phyloP scores from a whole-genome alignment of 441 rosid species.

The Mallotus japonicus region DNA sequence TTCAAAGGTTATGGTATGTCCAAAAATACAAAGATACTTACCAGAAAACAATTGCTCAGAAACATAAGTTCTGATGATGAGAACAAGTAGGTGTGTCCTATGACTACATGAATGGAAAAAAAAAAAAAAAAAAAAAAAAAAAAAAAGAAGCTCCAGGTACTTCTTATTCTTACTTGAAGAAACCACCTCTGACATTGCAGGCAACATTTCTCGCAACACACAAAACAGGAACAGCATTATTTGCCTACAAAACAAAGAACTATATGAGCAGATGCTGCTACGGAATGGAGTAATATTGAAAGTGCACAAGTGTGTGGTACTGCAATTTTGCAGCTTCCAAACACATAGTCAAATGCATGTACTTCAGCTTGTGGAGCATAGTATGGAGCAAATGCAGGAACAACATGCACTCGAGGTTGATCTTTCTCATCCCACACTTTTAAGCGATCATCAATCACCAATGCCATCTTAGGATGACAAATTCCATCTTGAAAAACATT shows the following conservation, averaged over 20 bases:
- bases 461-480: constrained; percentile 94
- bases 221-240: constrained; percentile 70
- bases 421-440: constrained; percentile 98
- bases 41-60: constrained; percentile 14
- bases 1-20: constrained; percentile 26
- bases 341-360: constrained; percentile 23
- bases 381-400: constrained; percentile 98
- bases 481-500: constrained; percentile 84
- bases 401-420: constrained; percentile 96
- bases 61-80: constrained; percentile 13
- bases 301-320: neutral
- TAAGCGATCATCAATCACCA: constrained; percentile 93
- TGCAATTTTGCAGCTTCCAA: constrained; percentile 23
- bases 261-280: constrained; percentile 22
- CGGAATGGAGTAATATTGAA: neutral
- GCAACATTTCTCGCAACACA: constrained; percentile 95
- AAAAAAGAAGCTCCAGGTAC: constrained; percentile 8
- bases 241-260: constrained; percentile 56
- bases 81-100: neutral
- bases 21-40: constrained; percentile 19
- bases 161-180: constrained; percentile 72
- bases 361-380: constrained; percentile 98
- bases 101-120: neutral
- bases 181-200: constrained; percentile 92
- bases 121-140: neutral